These are phyloP conservation scores for Astraeus odoratus DNA, from an alignment of 768 basidiomycete genomes.

Conservation along the genomic window DNA sequence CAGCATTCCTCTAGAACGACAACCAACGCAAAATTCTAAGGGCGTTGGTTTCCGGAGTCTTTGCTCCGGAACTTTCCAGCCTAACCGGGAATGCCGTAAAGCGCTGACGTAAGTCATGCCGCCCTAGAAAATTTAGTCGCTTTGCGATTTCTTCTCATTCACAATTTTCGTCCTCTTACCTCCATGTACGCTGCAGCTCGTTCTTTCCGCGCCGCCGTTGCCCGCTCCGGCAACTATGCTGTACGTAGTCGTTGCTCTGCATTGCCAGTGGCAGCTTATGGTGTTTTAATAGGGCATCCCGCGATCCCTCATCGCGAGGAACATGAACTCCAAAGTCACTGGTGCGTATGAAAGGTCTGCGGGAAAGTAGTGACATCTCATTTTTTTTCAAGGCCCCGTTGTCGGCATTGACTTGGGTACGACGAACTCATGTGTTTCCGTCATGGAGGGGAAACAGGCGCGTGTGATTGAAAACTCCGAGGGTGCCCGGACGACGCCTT, in stretches of 20 bases:
- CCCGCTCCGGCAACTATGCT: slow-evolving; percentile 59
- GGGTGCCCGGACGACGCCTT: slow-evolving; percentile 96
- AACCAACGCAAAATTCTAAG: too few relatives aligned
- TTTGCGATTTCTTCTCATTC: slow-evolving; percentile 26
- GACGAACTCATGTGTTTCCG: slow-evolving; percentile 84
- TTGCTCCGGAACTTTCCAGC: slow-evolving; percentile 12
- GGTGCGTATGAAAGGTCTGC: slow-evolving; percentile 39
- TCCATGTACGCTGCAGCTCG: slow-evolving; percentile 71
- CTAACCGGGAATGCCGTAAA: slow-evolving; percentile 5
- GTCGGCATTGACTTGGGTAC: slow-evolving; percentile 97
- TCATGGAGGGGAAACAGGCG: slow-evolving; percentile 94
- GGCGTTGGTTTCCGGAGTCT: too few relatives aligned
- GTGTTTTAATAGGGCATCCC: slow-evolving; percentile 45
- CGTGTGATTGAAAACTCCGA: slow-evolving; percentile 97
- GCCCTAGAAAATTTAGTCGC: slow-evolving; percentile 38
- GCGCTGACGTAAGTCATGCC: slow-evolving; percentile 24
- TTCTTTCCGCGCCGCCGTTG: slow-evolving; percentile 51
- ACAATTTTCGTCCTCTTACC: slow-evolving; percentile 35
- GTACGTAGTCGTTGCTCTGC: slow-evolving; percentile 29
- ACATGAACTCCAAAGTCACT: slow-evolving; percentile 93
- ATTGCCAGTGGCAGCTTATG: not conserved
- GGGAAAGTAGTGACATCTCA: not conserved
- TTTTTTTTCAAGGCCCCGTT: slow-evolving; percentile 57
- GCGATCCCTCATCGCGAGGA: slow-evolving; percentile 74
- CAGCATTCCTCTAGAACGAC: too few relatives aligned